These are phyloP conservation scores for Chlorophyllum brunneum DNA, from an alignment of 768 basidiomycete species.

Conservation along the genomic window DNA sequence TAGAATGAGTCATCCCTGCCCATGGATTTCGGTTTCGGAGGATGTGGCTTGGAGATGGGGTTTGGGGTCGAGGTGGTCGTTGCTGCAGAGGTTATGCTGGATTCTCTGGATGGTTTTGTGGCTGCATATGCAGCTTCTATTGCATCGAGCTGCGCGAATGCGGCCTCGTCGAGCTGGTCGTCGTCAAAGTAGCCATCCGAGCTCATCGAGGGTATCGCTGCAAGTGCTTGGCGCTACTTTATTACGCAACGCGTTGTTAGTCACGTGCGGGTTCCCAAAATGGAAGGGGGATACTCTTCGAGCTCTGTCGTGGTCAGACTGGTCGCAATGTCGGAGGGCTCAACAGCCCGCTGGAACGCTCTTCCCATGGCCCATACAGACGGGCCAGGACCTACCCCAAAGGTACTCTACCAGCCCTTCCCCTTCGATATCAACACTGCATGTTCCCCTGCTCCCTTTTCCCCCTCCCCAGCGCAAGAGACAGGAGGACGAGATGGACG, in stretches of 20 bases:
- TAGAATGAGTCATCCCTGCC: constrained; percentile 41
- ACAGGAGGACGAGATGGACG: constrained; percentile 47
- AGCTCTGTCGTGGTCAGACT: not conserved
- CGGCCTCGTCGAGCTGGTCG: constrained; percentile 56
- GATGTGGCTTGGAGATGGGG: constrained; percentile 12
- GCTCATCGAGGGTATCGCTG: constrained; percentile 45
- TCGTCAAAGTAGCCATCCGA: constrained; percentile 73
- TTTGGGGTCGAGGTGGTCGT: constrained; percentile 17
- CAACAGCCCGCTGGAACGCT: constrained; percentile 70
- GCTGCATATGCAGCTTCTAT: constrained; percentile 60
- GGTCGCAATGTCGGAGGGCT: constrained; percentile 54
- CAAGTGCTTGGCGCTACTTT: not conserved
- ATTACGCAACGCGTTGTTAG: constrained; percentile 18
- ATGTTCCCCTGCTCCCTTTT: constrained; percentile 52
- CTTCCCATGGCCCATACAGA: constrained; percentile 43
- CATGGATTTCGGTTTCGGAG: constrained; percentile 15
- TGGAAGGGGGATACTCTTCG: no score
- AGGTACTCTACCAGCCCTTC: constrained; percentile 68
- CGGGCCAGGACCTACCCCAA: constrained; percentile 30
- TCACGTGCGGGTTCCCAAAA: constrained; percentile 24
- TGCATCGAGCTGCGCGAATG: constrained; percentile 59
- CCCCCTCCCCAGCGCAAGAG: constrained; percentile 61
- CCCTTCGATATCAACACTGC: constrained; percentile 29
- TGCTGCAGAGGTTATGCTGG: constrained; percentile 12
- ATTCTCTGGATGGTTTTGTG: constrained; percentile 15